Evolutionary conservation across 257 asterid species (phyloP), one percentile per base, ranked within the genome.

Genomic region (Salvia miltiorrhiza): DNA sequence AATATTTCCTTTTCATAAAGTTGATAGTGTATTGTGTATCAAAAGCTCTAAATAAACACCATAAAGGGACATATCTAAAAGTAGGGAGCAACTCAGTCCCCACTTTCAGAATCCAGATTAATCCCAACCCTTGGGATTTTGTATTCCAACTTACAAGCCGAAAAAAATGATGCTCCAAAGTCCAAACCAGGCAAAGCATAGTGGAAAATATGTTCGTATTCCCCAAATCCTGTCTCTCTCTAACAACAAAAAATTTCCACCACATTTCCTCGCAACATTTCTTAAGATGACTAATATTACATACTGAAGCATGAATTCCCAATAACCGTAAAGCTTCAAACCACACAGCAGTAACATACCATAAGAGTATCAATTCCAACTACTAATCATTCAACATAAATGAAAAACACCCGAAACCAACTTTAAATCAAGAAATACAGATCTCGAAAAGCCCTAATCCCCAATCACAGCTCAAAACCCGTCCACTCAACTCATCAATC

Each of bases 391-490:
- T 21, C 48, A 14, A 21, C 21, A 37, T 32, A 56, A 60, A 66
- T 45, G 4, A 5, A 44, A 33, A 55, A 44, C 19, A 61, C 17
- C 33, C 50, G 11, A 40, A 26, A 33, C 57, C 58, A 30, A 26
- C 69, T 30, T 19, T 37, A n/a, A 39, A 64, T 39, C 26, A 70
- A 23, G 56, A 64, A 69, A 63, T 57, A 72, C 57, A 14, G 17
- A 48, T 64, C 47, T 54, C 23, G 21, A 58, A 39, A 71, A 71
- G 66, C 81, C 81, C 81, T 28, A 76, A 65, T 26, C 65, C 77
- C 50, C 65, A 56, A 71, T 57, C 62, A 12, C 20, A 54, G 8
- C 12, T 6, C 62, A 55, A 55, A 28, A 13, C 40, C 20, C 61
- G 20, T 26, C 62, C 17, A 26, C n/a, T 28, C 19, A 55, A 55